phyloP scores from a whole-genome alignment of 2,329 filamentous ascomycete genomes.

The Xylariaceae sp. region DNA sequence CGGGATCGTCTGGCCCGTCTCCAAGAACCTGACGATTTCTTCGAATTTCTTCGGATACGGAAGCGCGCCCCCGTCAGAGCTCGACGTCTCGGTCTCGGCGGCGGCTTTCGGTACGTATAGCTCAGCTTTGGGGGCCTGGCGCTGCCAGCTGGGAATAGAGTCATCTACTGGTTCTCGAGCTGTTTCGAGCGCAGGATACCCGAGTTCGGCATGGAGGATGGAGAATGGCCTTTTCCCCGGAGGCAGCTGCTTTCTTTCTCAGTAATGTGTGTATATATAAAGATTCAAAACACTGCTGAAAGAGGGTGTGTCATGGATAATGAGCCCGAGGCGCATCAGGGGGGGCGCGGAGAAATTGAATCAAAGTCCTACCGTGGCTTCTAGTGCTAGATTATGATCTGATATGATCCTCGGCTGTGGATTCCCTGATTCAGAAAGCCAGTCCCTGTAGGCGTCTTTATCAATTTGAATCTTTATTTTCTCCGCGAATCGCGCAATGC shows the following conservation, averaged over 20 bases:
- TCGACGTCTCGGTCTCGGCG: slow-evolving; percentile 1
- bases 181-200: slow-evolving; percentile 6
- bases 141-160: slow-evolving; percentile 31
- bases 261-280: neutral
- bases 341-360: neutral
- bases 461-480: slow-evolving; percentile 27
- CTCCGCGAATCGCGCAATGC: slow-evolving; percentile 27
- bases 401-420: slow-evolving; percentile 23
- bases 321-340: neutral
- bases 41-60: slow-evolving; percentile 70
- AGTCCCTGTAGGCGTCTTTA: slow-evolving; percentile 25
- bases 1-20: slow-evolving; percentile 64
- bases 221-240: slow-evolving; percentile 15
- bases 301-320: neutral
- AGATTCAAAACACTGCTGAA: neutral
- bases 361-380: slow-evolving; percentile 20
- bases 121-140: slow-evolving; percentile 29
- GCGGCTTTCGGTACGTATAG: slow-evolving; percentile 28
- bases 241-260: slow-evolving; percentile 6
- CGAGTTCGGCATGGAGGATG: slow-evolving; percentile 13
- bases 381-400: slow-evolving; percentile 23
- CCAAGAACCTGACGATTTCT: slow-evolving; percentile 69
- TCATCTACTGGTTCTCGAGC: slow-evolving; percentile 6
- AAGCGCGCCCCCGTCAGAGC: slow-evolving; percentile 29
- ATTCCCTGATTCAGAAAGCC: slow-evolving; percentile 20